Base-by-base conservation (phyloP, 306 rosid genomes). In the apple (Malus domestica) region DNA sequence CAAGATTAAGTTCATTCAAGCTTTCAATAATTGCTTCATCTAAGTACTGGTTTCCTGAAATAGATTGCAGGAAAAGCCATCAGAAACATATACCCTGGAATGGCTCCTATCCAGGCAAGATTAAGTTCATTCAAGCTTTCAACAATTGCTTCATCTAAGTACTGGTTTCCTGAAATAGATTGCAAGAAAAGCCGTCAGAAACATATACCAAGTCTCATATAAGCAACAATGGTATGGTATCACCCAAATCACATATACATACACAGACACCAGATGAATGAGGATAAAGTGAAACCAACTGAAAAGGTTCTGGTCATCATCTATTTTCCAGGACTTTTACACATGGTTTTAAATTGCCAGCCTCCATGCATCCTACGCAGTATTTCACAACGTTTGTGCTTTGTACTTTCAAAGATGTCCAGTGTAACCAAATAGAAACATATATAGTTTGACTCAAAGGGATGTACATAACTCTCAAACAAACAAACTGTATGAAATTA, bases 51-150 rank as follows among this genome's bases (percentile, higher is more conserved):
- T 76, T 81, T 23, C 70, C 81, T 81, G 68, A 70, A 51, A 58
- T 58, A 20, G 33, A 57, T 62, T 19, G 44, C 5, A 42, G 51
- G 55, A 74, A 13, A 46, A 27, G 63, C 23, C 35, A 3, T 71
- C 23, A 10, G 59, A 27, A 27, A 27, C 27, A 27, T 27, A 27
- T 27, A 27, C 27, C 81, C 81, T 2, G 85, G 85, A 72, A n/a
- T 55, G 71, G 73, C 72, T 77, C 85, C 81, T 59, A 81, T 81
- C 85, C 85, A 81, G 35, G 85, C 75, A 23, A 71, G 67, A 81
- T 81, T 81, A 45, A 81, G 23, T 16, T 77, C 74, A 45, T 77
- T 6, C 38, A 13, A 52, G 65, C 42, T 54, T 38, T 42, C 78
- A 11, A n/a, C 42, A 65, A 67, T 49, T 23, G 81, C 81, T 72